A percentile compares a stretch with the other conserved stretches of the same genome.
These are phyloP conservation scores for Smittium culicis DNA, from an alignment of 371 early-diverging fungal species.

Conservation along the genomic window DNA sequence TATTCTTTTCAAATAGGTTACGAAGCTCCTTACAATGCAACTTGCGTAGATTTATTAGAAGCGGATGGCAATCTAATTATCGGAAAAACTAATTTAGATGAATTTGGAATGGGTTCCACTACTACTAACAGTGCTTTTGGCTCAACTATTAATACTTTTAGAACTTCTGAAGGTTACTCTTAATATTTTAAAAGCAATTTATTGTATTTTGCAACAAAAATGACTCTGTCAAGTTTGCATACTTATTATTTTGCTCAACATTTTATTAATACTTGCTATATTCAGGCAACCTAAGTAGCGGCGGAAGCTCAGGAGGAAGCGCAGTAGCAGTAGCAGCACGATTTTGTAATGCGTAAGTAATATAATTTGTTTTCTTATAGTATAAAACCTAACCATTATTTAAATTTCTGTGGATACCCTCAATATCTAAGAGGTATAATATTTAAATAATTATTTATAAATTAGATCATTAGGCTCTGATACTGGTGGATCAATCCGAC, in stretches of 20 bases:
- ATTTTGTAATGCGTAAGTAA: constrained; percentile 32
- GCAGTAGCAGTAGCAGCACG: constrained; percentile 79
- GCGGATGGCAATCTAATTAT: constrained; percentile 53
- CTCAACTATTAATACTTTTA: constrained; percentile 10
- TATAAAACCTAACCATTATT: no score
- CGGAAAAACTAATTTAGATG: constrained; percentile 91
- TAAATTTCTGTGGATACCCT: no score
- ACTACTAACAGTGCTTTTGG: constrained; percentile 26
- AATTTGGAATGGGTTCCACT: constrained; percentile 90
- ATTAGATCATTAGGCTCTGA: constrained; percentile 73
- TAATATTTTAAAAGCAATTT: not conserved
- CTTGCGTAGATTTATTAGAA: constrained; percentile 46
- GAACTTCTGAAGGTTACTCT: constrained; percentile 24
- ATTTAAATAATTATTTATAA: no score
- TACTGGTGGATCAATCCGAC: constrained; percentile 86
- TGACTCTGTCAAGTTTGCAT: not conserved
- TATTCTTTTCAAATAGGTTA: constrained; percentile 36
- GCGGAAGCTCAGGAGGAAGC: constrained; percentile 87
- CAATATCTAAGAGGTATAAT: no score
- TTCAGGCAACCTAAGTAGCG: constrained; percentile 30
- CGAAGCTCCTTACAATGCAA: constrained; percentile 61
- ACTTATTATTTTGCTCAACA: not conserved
- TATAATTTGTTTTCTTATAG: no score
- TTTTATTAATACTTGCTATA: constrained; percentile 24
- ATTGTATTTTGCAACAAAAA: not conserved